A percentile compares a stretch with the other conserved stretches of the same genome.
These are phyloP conservation scores for Mortierella sp. DNA, from an alignment of 371 early-diverging fungal genomes.

Conservation along the genomic window DNA sequence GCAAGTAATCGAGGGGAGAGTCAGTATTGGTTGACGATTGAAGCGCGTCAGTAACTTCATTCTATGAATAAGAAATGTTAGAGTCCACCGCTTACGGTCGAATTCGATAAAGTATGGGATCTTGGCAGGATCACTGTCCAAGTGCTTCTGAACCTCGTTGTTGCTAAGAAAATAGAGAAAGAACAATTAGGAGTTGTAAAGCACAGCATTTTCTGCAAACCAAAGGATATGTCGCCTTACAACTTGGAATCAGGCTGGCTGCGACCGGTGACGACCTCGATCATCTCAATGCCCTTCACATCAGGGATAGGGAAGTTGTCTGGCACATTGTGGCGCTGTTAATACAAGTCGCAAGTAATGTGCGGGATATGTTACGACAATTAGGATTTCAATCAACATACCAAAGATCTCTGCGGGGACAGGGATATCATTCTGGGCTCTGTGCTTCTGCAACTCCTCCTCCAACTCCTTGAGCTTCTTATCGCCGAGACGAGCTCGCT, in stretches of 20 bases:
- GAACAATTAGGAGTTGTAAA: neutral
- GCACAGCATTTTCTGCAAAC: neutral
- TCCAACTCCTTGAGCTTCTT: conserved; percentile 65
- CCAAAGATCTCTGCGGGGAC: conserved; percentile 69
- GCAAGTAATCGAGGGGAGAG: neutral
- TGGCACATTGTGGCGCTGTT: neutral
- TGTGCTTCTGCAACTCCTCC: conserved; percentile 64
- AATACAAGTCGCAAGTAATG: neutral
- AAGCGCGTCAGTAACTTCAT: neutral
- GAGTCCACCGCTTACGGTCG: conserved; percentile 64
- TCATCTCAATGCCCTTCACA: conserved; percentile 71
- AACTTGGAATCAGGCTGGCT: conserved; percentile 57
- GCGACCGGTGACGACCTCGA: conserved; percentile 70
- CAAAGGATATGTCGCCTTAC: conserved; percentile 56
- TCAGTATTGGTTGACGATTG: neutral
- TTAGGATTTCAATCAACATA: neutral
- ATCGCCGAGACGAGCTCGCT: conserved; percentile 65
- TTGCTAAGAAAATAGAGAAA: conserved; percentile 32
- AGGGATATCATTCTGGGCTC: conserved; percentile 66
- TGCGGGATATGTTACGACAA: neutral
- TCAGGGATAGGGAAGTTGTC: conserved; percentile 72
- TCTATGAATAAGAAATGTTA: neutral
- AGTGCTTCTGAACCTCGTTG: conserved; percentile 66
- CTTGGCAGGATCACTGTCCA: conserved; percentile 64
- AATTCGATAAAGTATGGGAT: conserved; percentile 74